These are phyloP conservation scores for Alternaria ventricosa DNA, from an alignment of 2,329 filamentous ascomycete species.

Conservation along the genomic window DNA sequence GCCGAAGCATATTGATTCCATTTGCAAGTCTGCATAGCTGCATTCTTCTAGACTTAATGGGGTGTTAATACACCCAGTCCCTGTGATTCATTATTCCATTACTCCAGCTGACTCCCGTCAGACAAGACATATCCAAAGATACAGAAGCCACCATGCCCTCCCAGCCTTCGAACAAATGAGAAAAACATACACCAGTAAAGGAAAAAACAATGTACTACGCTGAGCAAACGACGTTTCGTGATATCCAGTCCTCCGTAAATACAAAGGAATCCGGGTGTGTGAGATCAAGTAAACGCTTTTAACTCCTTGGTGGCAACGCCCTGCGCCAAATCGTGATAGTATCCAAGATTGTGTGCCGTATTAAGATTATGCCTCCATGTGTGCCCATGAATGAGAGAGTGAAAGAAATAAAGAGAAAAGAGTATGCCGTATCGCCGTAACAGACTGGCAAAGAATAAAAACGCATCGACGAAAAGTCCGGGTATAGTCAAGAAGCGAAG, in stretches of 20 bases:
- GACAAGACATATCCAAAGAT: neutral
- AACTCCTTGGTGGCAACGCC: conserved; percentile 9
- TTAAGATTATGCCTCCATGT: conserved; percentile 11
- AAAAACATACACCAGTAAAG: neutral
- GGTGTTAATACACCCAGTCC: neutral
- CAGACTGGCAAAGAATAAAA: neutral
- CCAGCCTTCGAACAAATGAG: neutral
- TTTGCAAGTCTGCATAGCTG: neutral
- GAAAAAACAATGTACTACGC: neutral
- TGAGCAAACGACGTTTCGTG: conserved; percentile 1
- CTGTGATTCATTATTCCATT: conserved; percentile 2
- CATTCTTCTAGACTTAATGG: neutral
- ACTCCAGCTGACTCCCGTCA: neutral
- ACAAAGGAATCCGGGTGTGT: neutral
- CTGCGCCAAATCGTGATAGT: conserved; percentile 5
- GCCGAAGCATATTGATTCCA: neutral
- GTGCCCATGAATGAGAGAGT: neutral
- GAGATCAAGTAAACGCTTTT: conserved; percentile 7
- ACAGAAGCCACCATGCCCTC: neutral
- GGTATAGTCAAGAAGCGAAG: conserved; percentile 15
- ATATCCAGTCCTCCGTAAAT: neutral
- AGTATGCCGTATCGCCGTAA: neutral
- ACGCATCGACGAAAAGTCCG: conserved; percentile 7
- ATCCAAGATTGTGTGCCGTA: conserved; percentile 1
- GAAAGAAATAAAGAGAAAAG: neutral